Base-by-base conservation (phyloP, 208 protist species). In the Trypanosoma cruzi region DNA sequence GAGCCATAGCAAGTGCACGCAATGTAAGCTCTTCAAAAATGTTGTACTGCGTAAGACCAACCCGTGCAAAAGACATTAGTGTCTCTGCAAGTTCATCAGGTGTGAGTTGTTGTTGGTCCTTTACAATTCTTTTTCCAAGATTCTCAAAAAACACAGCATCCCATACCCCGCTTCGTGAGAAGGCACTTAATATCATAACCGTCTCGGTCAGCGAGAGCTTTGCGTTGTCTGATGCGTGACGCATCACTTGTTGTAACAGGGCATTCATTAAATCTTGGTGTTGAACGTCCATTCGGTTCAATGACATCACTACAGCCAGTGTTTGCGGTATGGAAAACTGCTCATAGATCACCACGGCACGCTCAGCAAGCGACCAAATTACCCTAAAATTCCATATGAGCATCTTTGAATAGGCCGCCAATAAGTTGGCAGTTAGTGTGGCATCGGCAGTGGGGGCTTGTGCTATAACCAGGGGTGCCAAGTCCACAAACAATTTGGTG, bases 341-440 rank as follows among this genome's bases (percentile, higher is more conserved):
- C 7, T 64, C 72, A 26, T 60, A 26, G 49, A 76, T 70, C n/a
- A 77, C 69, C 14, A 59, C 67, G 24, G 46, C 55, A 20, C 82
- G 79, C 46, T 90, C 80, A 24, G 86, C 73, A 59, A 94, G 61
- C 6, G 80, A 76, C 61, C 85, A 81, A 34, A 88, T 58, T 2
- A 92, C 76, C 13, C 64, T 75, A 49, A 90, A 95, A 53, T 90
- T 80, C 86, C 86, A 93, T 7, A 95, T 78, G 8, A 95, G 66
- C 86, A 88, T 86, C 64, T 86, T 87, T 18, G 86, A 75, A 34
- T 86, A 95, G 18, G 89, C 73, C 5, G 85, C 83, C 24, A 95
- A 56, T 29, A 92, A 73, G 37, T 55, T 81, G 57, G 73, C 69
- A n/a, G 73, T 55, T 60, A 77, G 71, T 14, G 49, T 60, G 14